These are phyloP conservation scores for Fraxinus americana DNA, from an alignment of 257 asterid species.

Conservation along the genomic window DNA sequence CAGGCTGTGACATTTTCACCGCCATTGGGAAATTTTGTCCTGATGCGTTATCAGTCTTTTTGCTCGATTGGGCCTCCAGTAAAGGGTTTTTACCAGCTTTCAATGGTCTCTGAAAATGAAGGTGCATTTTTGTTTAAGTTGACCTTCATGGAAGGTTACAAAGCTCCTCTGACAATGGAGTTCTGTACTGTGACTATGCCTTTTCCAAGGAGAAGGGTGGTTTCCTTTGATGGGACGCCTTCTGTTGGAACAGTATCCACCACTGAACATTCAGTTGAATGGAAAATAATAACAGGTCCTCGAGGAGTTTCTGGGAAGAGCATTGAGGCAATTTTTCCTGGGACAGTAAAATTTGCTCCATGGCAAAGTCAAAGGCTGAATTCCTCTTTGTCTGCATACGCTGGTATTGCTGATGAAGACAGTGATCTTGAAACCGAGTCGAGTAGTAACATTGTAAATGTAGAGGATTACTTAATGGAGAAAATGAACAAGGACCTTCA, in stretches of 20 bases:
- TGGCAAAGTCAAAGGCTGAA: constrained; percentile 65
- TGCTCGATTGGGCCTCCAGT: constrained; percentile 82
- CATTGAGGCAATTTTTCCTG: constrained; percentile 90
- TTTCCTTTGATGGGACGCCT: constrained; percentile 90
- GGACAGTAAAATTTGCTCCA: constrained; percentile 91
- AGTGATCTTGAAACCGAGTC: constrained; percentile 81
- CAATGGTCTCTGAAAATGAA: constrained; percentile 98
- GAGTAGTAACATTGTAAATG: constrained; percentile 56
- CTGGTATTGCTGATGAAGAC: constrained; percentile 64
- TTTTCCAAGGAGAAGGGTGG: constrained; percentile 83
- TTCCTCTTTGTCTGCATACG: constrained; percentile 42
- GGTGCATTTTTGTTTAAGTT: constrained; percentile 93
- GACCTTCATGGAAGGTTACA: constrained; percentile 90
- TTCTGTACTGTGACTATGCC: constrained; percentile 90
- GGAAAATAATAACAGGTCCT: constrained; percentile 72
- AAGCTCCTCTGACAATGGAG: constrained; percentile 73
- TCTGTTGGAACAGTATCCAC: constrained; percentile 80
- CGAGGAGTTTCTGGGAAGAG: constrained; percentile 86
- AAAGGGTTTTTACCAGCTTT: constrained; percentile 96
- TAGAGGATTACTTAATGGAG: constrained; percentile 82
- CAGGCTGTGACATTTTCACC: constrained; percentile 92
- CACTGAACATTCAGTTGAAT: constrained; percentile 79
- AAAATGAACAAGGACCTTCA: constrained; percentile 88
- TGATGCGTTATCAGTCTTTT: constrained; percentile 80
- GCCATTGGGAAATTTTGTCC: constrained; percentile 78